Evolutionary conservation across 352 stramenopile genomes (phyloP).

Genomic region (Globisporangium solare): DNA sequence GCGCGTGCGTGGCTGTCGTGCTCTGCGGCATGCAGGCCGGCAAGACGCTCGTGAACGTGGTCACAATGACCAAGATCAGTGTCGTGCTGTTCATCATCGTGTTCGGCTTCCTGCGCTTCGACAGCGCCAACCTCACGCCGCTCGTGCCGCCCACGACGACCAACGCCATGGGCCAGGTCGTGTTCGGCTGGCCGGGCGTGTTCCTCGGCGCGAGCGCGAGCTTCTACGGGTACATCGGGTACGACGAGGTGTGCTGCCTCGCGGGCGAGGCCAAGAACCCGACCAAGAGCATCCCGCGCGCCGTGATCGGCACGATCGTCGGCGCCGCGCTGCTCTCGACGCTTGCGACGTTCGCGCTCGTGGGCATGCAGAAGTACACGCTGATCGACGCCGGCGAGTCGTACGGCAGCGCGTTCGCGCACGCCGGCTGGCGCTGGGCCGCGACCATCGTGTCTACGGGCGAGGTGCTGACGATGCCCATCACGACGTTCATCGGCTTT

Average conservation of each 20-base stretch:
- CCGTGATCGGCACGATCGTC: slow-evolving; percentile 88
- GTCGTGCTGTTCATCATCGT: slow-evolving; percentile 93
- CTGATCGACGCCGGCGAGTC: slow-evolving; percentile 72
- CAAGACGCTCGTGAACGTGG: slow-evolving; percentile 85
- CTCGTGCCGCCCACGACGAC: slow-evolving; percentile 58
- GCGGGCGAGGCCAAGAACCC: slow-evolving; percentile 87
- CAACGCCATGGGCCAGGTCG: slow-evolving; percentile 25
- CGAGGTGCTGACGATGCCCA: slow-evolving; percentile 93
- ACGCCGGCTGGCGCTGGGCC: slow-evolving; percentile 55
- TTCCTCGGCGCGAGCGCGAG: slow-evolving; percentile 88
- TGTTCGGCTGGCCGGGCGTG: slow-evolving; percentile 76
- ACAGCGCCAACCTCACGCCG: slow-evolving; percentile 76
- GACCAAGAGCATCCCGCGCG: slow-evolving; percentile 79
- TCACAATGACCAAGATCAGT: slow-evolving; percentile 88
- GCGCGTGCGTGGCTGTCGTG: slow-evolving; percentile 56
- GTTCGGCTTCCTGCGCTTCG: slow-evolving; percentile 79
- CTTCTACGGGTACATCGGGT: slow-evolving; percentile 97
- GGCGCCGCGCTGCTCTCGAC: slow-evolving; percentile 78
- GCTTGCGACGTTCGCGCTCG: slow-evolving; percentile 88
- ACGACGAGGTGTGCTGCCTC: slow-evolving; percentile 95
- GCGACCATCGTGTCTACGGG: slow-evolving; percentile 85
- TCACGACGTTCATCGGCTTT: slow-evolving; percentile 95
- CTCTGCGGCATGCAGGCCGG: slow-evolving; percentile 84
- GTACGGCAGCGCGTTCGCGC: slow-evolving; percentile 74
- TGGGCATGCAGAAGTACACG: slow-evolving; percentile 89